These are phyloP conservation scores for Wickerhamomyces mucosus DNA, from an alignment of 805 yeast genomes.

Conservation along the genomic window DNA sequence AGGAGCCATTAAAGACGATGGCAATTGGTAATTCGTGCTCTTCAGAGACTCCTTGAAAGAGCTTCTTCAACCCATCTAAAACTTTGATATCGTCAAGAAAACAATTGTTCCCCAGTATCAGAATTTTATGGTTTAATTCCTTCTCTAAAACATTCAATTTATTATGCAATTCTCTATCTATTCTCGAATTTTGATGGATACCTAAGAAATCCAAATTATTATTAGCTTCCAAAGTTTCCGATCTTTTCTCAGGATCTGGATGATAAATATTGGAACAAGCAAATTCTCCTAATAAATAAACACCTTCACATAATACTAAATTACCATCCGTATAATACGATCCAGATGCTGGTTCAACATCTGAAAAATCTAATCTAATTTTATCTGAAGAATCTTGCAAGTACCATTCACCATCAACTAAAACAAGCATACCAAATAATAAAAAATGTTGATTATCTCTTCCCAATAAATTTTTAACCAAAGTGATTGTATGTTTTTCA, in stretches of 20 bases:
- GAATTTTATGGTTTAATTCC: conserved; percentile 48
- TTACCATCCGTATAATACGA: conserved; percentile 67
- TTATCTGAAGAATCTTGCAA: conserved; percentile 76
- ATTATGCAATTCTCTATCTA: conserved; percentile 50
- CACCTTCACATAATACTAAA: conserved; percentile 76
- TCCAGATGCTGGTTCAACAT: conserved; percentile 52
- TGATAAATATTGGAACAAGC: conserved; percentile 71
- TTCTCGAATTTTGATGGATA: conserved; percentile 38
- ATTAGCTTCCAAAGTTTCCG: conserved; percentile 52
- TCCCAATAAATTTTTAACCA: conserved; percentile 79
- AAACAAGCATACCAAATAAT: conserved; percentile 66
- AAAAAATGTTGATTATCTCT: conserved; percentile 69
- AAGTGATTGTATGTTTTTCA: conserved; percentile 37
- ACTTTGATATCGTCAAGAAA: conserved; percentile 50
- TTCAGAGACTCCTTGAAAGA: conserved; percentile 45
- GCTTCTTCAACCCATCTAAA: conserved; percentile 55
- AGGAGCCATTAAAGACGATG: conserved; percentile 78
- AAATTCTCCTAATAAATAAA: conserved; percentile 61
- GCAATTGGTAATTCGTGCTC: conserved; percentile 50
- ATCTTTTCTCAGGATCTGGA: conserved; percentile 81
- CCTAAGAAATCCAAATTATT: conserved; percentile 72
- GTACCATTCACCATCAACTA: conserved; percentile 58
- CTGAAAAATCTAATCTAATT: conserved; percentile 50
- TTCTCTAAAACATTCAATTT: conserved; percentile 49
- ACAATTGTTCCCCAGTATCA: conserved; percentile 70